Conservation (phyloP, 2,329 filamentous ascomycete genomes). For the Trichoderma atrobrunneum region DNA sequence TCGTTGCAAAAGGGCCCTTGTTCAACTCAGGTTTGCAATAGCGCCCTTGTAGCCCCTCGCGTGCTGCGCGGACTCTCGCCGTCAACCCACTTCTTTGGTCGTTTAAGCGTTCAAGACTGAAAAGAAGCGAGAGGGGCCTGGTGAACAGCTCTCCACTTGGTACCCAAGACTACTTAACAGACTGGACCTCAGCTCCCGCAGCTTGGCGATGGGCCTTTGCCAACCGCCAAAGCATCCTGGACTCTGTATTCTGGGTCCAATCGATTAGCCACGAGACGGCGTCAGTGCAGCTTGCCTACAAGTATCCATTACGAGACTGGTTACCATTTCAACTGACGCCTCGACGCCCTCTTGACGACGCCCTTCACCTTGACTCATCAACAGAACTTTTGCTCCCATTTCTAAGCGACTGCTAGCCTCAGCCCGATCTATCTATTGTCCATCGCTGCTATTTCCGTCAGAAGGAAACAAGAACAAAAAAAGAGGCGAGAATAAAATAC, state of each 20-base stretch:
- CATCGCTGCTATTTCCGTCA: neutral
- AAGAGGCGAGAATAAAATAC: neutral
- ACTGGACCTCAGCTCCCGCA: slow-evolving; percentile 6
- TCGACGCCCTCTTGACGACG: slow-evolving; percentile 17
- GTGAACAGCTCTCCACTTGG: slow-evolving; percentile 9
- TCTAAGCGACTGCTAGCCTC: neutral
- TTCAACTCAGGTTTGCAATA: neutral
- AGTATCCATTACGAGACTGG: slow-evolving; percentile 12
- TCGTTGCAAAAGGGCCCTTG: neutral
- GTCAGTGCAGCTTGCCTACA: neutral
- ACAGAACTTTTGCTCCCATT: neutral
- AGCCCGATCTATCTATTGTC: neutral
- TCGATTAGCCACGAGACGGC: slow-evolving; percentile 18
- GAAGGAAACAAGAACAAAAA: neutral
- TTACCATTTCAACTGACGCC: neutral
- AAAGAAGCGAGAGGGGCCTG: slow-evolving; percentile 8
- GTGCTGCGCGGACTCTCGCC: neutral
- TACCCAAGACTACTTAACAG: neutral
- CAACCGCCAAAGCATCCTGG: slow-evolving; percentile 14
- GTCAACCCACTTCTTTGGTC: slow-evolving; percentile 1
- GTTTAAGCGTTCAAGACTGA: slow-evolving; percentile 12
- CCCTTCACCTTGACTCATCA: slow-evolving; percentile 3
- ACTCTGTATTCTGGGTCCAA: slow-evolving; percentile 13
- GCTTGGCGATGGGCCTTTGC: slow-evolving; percentile 12
- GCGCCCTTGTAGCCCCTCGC: slow-evolving; percentile 4